Base-by-base conservation (phyloP, 257 asterid species). In the Hygrophila difformis region DNA sequence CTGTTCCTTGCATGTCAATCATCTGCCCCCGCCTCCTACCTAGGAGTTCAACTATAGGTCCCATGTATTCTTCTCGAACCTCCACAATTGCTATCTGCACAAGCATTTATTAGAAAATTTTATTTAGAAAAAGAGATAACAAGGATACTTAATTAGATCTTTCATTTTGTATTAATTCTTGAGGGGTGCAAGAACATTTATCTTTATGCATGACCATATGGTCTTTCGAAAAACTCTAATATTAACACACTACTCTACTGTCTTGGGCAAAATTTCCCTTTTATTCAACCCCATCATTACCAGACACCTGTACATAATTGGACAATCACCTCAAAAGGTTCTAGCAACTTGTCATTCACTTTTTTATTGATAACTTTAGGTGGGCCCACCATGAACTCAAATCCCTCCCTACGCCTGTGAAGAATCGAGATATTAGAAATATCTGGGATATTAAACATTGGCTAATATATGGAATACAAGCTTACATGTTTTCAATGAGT, bases 351-450 rank as follows among this genome's bases (percentile, higher is more conserved):
- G 74, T 81, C 99, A n/a, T 70, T 21, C 53, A 59, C 87, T 19
- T 18, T 72, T 66, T 82, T 91, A 71, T 91, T 91, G 58, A 91
- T 91, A 55, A 91, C 96, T 71, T 86, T 91, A 51, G 99, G 99
- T 11, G 99, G 99, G 37, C 99, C 99, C 60, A 91, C 99, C 99
- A 91, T 91, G 89, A 86, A 86, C 64, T 91, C 99, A 8, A 64
- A 86, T 66, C 99, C 99, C 82, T 91, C 99, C 68, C 99, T 82
- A 49, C 99, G 88, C 94, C 98, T 89, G 86, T 3, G 97, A 94
- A 8, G 95, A 93, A 36, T 26, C 31, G 7, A 26, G 7, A 26
- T 26, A 26, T 26, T 26, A 26, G 44, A 61, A 53, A 64, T 24
- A 16, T 31, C 52, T 26, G 31, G 44, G 49, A 59, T 10, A 52